Conservation (phyloP, 371 early-diverging fungal genomes). For the Blyttiomyces sp. region DNA sequence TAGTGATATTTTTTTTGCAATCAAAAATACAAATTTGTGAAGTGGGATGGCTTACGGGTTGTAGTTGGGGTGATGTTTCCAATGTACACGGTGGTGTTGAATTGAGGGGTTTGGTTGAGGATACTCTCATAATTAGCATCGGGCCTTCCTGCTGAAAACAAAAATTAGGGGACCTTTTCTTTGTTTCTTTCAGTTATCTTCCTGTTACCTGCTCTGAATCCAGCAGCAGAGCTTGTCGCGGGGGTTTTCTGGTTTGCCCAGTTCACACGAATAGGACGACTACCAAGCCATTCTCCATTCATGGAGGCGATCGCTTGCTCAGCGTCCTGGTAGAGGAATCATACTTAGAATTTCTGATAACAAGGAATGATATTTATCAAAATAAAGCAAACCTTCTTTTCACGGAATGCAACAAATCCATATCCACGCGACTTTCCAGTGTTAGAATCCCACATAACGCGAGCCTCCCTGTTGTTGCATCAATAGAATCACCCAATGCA, state of each 20-base stretch:
- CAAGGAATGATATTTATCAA: neutral
- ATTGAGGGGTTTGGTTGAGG: slow-evolving; percentile 66
- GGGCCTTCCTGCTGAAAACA: neutral
- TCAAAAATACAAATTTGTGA: no score
- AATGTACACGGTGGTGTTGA: slow-evolving; percentile 84
- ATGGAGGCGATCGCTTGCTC: slow-evolving; percentile 74
- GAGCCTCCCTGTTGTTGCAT: slow-evolving; percentile 76
- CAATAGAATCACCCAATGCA: no score
- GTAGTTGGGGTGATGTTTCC: slow-evolving; percentile 80
- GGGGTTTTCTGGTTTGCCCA: slow-evolving; percentile 78
- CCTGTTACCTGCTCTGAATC: neutral
- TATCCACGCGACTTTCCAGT: slow-evolving; percentile 81
- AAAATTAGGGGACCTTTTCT: neutral
- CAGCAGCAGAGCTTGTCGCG: no score
- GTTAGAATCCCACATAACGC: slow-evolving; percentile 79
- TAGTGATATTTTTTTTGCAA: slow-evolving; percentile 4
- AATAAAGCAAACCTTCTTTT: slow-evolving; percentile 46
- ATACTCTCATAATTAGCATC: slow-evolving; percentile 59
- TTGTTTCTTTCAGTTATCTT: neutral
- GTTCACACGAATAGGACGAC: slow-evolving; percentile 61
- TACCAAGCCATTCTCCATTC: slow-evolving; percentile 70
- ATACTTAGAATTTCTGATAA: neutral
- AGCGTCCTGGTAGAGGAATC: slow-evolving; percentile 54
- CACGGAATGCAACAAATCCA: slow-evolving; percentile 79
- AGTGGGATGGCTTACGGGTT: slow-evolving; percentile 46